Evolutionary conservation across 1,139 yeast species (phyloP).

Genomic region (Ogataea hybrid): DNA sequence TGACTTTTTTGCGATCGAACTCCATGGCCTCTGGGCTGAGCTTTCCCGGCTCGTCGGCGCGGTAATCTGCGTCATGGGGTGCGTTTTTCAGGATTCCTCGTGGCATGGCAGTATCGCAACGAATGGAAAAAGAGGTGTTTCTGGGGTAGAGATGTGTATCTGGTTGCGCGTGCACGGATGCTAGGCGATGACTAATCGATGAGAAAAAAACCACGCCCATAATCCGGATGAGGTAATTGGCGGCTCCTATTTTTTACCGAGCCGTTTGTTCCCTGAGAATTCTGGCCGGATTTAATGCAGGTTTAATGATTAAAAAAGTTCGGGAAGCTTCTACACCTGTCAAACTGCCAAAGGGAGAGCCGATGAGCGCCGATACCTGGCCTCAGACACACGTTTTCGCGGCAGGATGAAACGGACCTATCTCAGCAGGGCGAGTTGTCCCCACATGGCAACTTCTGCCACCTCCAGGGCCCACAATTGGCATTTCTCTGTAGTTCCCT

Average conservation of each 20-base stretch:
- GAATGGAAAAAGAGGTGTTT: background rate
- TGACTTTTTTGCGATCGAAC: slow-evolving; percentile 43
- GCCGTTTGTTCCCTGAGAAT: background rate
- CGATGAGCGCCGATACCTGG: background rate
- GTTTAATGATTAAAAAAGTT: slow-evolving; percentile 1
- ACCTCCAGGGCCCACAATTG: too few species aligned
- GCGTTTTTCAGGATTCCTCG: slow-evolving; percentile 38
- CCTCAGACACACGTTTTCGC: background rate
- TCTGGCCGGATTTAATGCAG: slow-evolving; percentile 5
- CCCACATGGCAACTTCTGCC: too few species aligned
- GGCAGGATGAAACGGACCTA: background rate
- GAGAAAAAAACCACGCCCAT: too few species aligned
- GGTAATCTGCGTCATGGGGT: slow-evolving; percentile 26
- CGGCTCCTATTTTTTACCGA: background rate
- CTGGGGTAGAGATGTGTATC: slow-evolving; percentile 1
- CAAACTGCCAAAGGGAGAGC: background rate
- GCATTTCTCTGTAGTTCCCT: too few species aligned
- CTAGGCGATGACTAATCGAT: too few species aligned
- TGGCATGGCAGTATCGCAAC: slow-evolving; percentile 5
- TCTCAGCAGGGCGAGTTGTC: background rate
- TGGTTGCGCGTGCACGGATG: slow-evolving; percentile 1
- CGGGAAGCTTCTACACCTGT: slow-evolving; percentile 14
- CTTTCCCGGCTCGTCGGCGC: slow-evolving; percentile 14
- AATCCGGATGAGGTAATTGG: background rate
- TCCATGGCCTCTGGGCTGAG: slow-evolving; percentile 11